Evolutionary conservation across 208 protist genomes (phyloP).

Genomic region (Acanthamoeba sp.): DNA sequence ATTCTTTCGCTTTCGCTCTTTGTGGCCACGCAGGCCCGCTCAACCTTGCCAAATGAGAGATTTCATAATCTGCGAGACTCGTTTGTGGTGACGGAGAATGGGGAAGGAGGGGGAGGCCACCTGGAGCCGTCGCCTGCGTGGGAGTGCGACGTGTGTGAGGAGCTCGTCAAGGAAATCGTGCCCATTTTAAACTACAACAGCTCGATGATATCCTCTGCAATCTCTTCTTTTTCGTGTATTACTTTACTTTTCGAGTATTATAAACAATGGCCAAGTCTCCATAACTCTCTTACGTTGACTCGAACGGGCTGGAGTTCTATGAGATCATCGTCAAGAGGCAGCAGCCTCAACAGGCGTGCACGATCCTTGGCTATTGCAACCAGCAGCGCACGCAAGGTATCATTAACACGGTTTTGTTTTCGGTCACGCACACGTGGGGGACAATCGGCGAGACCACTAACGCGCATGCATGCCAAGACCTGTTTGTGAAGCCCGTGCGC

Average conservation of each 20-base stretch:
- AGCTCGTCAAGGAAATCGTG: not conserved
- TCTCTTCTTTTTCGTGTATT: not conserved
- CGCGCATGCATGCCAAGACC: no score
- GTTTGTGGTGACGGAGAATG: not conserved
- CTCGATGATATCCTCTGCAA: not conserved
- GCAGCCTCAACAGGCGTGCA: not conserved
- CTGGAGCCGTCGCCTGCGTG: not conserved
- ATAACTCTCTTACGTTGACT: not conserved
- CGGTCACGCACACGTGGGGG: no score
- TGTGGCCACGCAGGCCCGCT: no score
- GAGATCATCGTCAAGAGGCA: conserved; percentile 33
- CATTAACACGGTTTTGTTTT: no score
- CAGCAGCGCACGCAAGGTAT: not conserved
- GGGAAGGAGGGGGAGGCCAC: not conserved
- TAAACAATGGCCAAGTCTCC: not conserved
- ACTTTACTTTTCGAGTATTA: not conserved
- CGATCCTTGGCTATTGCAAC: not conserved
- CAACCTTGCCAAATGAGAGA: no score
- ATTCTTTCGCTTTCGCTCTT: no score
- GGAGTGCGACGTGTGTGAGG: conserved; percentile 25
- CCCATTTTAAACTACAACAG: not conserved
- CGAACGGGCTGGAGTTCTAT: not conserved
- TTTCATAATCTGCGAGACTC: not conserved
- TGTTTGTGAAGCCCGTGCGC: not conserved
- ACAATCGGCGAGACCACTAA: no score